Evolutionary conservation across 2,329 filamentous ascomycete species (phyloP), one percentile per base, ranked within the genome.

Genomic region (Penicillium sp.): DNA sequence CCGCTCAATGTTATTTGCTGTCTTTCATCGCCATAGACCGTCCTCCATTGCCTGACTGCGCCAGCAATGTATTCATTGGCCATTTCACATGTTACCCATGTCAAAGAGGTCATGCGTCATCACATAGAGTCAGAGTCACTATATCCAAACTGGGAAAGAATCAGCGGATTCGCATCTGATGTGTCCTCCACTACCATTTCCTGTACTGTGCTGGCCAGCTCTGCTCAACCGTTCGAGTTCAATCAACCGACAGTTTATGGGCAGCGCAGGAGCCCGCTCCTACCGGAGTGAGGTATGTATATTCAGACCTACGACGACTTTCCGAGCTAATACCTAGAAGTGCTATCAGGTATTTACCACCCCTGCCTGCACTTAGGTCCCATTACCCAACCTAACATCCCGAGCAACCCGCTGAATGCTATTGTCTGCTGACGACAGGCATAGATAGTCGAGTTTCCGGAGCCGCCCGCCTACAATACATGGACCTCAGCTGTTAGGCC

Each of bases 1-100:
- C n/a, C 27, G n/a, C 8, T 19, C n/a, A n/a, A 28, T 25, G 56
- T 59, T 11, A 59, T 60, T 49, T 64, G 54, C 0, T 57, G 60
- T 1, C 58, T 61, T 44, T 60, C 13, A 31, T n/a, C 29, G n/a
- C 11, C 5, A 7, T 25, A 25, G 22, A 8, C 22, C 22, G 4
- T 25, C 22, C 7, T 6, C 22, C 22, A 25, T 25, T 7, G 5
- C 22, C 22, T 7, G 22, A 25, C 22, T 25, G 22, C 22, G 22
- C 22, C 22, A 7, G 22, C 22, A 25, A 25, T 25, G 22, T 4
- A 25, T 25, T 7, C 22, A 25, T 25, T 25, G 22, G 4, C 8
- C 22, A 25, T 4, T 25, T 3, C 22, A 25, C 22, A 25, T 25
- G 22, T 25, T 25, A 4, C 22, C 8, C 3, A 25, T 8, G 22